Evolutionary conservation across 805 yeast genomes (phyloP), one percentile per base, ranked within the genome.

Genomic region (Lipomyces spencermartinsiae): DNA sequence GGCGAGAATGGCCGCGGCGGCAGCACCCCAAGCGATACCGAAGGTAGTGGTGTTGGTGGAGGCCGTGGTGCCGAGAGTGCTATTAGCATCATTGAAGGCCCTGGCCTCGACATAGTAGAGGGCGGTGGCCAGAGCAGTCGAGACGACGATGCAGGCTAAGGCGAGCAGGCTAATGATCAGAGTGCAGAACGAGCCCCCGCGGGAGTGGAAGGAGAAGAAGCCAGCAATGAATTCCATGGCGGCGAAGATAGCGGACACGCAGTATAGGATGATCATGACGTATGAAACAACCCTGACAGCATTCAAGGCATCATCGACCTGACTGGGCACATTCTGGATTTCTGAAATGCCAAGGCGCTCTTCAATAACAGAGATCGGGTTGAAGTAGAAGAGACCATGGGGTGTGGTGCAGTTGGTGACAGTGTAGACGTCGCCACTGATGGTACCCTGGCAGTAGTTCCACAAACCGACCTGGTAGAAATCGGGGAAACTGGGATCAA

Each of bases 21-120:
- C 84, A 0, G 88, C 83, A 14, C 86, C 86, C 95, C 94, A 91
- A 8, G 86, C 79, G 58, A 88, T 78, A 1, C 87, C 92, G 63
- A 86, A 83, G 72, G 84, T 89, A 61, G 73, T 65, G 22, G 80
- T 78, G 43, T 86, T 84, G 61, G 91, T 74, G 49, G 76, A 75
- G 1, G 91, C 85, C 51, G 78, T 76, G 59, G 89, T 82, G 16
- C 96, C 96, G 73, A 81, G 87, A 1, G 76, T 76, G 1, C 74
- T 76, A 12, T 78, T 78, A 43, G 80, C 79, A 43, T 85, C 78
- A 73, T 89, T 86, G 79, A 91, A 82, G 63, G 84, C 80, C 12
- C 80, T 78, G 67, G 83, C 78, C 68, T 88, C 81, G 64, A 82
- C 81, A 4, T 79, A 65, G 79, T 80, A 89, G n/a, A 85, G 80